Conservation (phyloP, 805 yeast species). For the Metschnikowia matae region DNA sequence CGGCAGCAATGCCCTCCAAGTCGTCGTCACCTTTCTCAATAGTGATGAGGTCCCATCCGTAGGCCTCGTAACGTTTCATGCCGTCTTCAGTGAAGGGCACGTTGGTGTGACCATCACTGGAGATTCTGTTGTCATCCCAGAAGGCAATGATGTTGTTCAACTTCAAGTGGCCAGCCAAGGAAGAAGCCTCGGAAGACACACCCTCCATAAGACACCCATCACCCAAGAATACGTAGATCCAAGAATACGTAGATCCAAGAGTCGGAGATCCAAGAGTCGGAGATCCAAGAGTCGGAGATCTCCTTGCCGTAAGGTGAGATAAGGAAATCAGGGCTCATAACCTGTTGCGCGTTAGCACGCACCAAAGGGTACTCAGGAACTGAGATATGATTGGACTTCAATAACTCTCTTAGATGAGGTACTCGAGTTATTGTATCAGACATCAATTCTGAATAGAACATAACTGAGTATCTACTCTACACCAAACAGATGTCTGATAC, state of each 20-base stretch:
- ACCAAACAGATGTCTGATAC: too few species aligned
- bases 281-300: too few species aligned
- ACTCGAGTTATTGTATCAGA: too few species aligned
- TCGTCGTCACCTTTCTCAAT: conserved; percentile 82
- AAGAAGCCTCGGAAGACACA: conserved; percentile 88
- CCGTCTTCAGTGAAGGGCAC: conserved; percentile 95
- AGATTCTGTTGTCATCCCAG: conserved; percentile 95
- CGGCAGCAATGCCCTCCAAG: conserved; percentile 62
- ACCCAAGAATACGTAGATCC: conserved; percentile 82
- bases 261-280: conserved; percentile 70
- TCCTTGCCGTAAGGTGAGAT: too few species aligned
- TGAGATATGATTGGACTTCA: too few species aligned
- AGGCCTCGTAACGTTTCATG: conserved; percentile 74
- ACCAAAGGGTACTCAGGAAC: too few species aligned
- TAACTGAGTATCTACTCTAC: too few species aligned
- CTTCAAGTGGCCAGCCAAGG: conserved; percentile 94
- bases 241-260: conserved; percentile 74
- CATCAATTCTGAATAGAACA: too few species aligned
- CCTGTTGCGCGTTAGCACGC: too few species aligned
- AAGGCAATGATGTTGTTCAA: conserved; percentile 89
- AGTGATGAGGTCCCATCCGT: conserved; percentile 86
- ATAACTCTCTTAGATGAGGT: too few species aligned
- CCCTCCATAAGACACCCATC: conserved; percentile 99
- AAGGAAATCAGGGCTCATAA: too few species aligned
- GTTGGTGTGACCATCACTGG: conserved; percentile 91